phyloP scores from a whole-genome alignment of 352 stramenopile genomes.

The Pythium aphanidermatum region DNA sequence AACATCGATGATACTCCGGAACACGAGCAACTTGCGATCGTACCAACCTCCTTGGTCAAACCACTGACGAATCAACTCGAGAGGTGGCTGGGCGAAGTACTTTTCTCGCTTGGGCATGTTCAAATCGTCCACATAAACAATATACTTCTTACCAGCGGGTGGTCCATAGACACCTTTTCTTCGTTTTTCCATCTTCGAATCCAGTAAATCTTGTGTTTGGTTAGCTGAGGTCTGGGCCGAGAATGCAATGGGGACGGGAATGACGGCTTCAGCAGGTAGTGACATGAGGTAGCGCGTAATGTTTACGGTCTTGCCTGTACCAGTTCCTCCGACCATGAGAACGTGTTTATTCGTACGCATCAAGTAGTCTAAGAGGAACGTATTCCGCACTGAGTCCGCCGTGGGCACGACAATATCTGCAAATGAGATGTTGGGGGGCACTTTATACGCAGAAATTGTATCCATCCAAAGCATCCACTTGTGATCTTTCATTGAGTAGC shows the following conservation, averaged over 20 bases:
- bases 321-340: constrained; percentile 92
- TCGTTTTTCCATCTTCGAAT: constrained; percentile 91
- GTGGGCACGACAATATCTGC: constrained; percentile 93
- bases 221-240: constrained; percentile 90
- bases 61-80: constrained; percentile 94
- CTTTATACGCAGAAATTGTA: constrained; percentile 81
- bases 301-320: constrained; percentile 94
- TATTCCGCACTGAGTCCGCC: constrained; percentile 91
- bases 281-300: constrained; percentile 87
- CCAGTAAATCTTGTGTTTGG: constrained; percentile 90
- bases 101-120: constrained; percentile 95
- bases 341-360: constrained; percentile 86
- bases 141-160: constrained; percentile 87
- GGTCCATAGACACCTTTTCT: constrained; percentile 91
- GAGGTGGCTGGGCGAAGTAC: constrained; percentile 91
- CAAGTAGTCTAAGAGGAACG: constrained; percentile 85
- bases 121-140: constrained; percentile 94
- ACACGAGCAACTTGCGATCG: constrained; percentile 90
- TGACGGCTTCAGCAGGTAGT: constrained; percentile 78
- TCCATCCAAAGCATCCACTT: constrained; percentile 94
- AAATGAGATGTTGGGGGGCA: constrained; percentile 67
- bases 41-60: constrained; percentile 94
- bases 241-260: constrained; percentile 90
- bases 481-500: constrained; percentile 80
- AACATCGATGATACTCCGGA: constrained; percentile 86